Evolutionary conservation across 2,329 filamentous ascomycete species (phyloP).

Genomic region (Aspergillus oerlinghausenensis): DNA sequence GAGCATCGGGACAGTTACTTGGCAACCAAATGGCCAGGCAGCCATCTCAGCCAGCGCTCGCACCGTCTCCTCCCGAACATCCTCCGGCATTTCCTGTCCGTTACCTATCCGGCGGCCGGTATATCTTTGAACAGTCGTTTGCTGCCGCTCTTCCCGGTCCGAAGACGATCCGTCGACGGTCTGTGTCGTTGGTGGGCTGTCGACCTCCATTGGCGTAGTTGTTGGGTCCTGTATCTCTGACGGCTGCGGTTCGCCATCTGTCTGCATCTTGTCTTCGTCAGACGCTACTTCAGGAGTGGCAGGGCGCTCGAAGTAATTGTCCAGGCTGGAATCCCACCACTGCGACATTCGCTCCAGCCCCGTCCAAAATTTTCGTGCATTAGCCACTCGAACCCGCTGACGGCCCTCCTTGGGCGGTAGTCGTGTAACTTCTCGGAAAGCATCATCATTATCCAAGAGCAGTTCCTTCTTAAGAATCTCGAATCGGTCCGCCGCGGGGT

Average conservation of each 20-base stretch:
- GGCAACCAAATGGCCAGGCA: constrained; percentile 55
- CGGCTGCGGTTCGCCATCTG: constrained; percentile 10
- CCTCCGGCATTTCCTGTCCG: constrained; percentile 56
- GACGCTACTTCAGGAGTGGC: constrained; percentile 20
- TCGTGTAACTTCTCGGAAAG: constrained; percentile 52
- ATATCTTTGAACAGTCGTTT: constrained; percentile 39
- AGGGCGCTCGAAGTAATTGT: constrained; percentile 49
- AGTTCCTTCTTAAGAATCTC: constrained; percentile 49
- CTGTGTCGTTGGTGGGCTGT: constrained; percentile 7
- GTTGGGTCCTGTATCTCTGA: constrained; percentile 12
- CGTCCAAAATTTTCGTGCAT: constrained; percentile 58
- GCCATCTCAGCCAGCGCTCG: constrained; percentile 55
- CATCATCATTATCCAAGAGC: constrained; percentile 51
- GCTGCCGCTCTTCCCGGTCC: constrained; percentile 1
- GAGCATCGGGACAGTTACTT: constrained; percentile 44
- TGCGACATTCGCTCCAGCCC: constrained; percentile 56
- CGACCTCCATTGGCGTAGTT: constrained; percentile 23
- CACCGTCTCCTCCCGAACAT: constrained; percentile 53
- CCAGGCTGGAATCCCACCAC: constrained; percentile 59
- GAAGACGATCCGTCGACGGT: background rate
- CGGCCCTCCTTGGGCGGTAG: constrained; percentile 42
- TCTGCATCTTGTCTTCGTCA: constrained; percentile 19
- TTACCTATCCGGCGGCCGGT: constrained; percentile 55
- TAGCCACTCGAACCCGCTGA: constrained; percentile 48
- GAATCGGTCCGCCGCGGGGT: constrained; percentile 47